These are phyloP conservation scores for Fabrea salina DNA, from an alignment of 169 alveolate species.

Conservation along the genomic window DNA sequence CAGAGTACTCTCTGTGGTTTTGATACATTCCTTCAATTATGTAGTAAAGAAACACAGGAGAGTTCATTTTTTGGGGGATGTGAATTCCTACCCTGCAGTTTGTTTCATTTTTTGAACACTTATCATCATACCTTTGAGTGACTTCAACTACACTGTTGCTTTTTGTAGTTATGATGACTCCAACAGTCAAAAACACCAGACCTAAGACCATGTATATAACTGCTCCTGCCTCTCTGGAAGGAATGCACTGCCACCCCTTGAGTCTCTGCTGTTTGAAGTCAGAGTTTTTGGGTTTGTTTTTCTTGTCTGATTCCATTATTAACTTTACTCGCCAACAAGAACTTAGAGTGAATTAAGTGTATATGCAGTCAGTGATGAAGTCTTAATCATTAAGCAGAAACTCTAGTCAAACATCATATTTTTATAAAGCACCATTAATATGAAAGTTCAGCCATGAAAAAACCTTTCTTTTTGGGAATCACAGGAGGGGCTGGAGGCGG, in stretches of 20 bases:
- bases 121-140: neutral
- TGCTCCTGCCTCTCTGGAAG: neutral
- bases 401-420: too few species aligned
- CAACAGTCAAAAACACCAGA: neutral
- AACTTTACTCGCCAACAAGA: too few species aligned
- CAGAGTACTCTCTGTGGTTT: neutral
- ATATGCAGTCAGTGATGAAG: too few species aligned
- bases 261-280: neutral
- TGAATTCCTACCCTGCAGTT: neutral
- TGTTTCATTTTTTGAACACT: neutral
- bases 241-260: neutral
- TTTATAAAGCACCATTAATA: too few species aligned
- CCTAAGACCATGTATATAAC: neutral
- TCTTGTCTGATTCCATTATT: neutral
- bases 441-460: too few species aligned
- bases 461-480: slow-evolving; percentile 67
- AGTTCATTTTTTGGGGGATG: neutral
- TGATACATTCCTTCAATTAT: neutral
- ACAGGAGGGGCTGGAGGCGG: slow-evolving; percentile 85
- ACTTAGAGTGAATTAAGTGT: too few species aligned
- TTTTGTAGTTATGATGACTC: neutral
- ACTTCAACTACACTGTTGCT: neutral
- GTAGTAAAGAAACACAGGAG: neutral
- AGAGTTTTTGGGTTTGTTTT: neutral
- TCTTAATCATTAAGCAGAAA: too few species aligned